Conservation (phyloP, 2,329 filamentous ascomycete genomes). For the Aspergillus arachidicola region DNA sequence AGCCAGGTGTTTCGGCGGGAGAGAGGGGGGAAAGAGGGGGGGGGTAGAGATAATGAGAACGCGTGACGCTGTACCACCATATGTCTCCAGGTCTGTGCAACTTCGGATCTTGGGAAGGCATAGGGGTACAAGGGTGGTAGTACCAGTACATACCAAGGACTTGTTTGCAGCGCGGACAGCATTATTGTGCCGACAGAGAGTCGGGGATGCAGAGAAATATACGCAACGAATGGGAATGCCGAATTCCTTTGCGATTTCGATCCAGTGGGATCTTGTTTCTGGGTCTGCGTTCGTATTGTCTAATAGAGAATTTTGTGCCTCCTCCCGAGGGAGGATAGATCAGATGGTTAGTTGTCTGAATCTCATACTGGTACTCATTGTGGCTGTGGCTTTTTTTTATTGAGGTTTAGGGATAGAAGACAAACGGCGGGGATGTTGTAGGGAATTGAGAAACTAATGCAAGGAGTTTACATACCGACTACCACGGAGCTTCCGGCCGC, state of each 20-base stretch:
- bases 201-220: slow-evolving; percentile 73
- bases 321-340: neutral
- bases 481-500: slow-evolving; percentile 68
- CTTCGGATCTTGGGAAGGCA: neutral
- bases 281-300: slow-evolving; percentile 95
- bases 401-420: neutral
- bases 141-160: slow-evolving; percentile 34
- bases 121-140: slow-evolving; percentile 2
- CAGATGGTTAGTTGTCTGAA: neutral
- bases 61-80: neutral
- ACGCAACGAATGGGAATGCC: slow-evolving; percentile 80
- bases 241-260: slow-evolving; percentile 69
- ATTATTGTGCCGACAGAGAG: slow-evolving; percentile 83
- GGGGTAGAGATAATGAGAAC: neutral
- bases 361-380: neutral
- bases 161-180: slow-evolving; percentile 70
- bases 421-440: slow-evolving; percentile 9
- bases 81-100: slow-evolving; percentile 8
- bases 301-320: slow-evolving; percentile 37
- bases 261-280: slow-evolving; percentile 77
- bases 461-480: slow-evolving; percentile 64
- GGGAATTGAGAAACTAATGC: slow-evolving; percentile 21
- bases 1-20: neutral
- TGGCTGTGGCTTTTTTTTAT: neutral
- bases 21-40: neutral